Evolutionary conservation across 78 protist species (phyloP).

Genomic region (Chrysochromulina tobinii): DNA sequence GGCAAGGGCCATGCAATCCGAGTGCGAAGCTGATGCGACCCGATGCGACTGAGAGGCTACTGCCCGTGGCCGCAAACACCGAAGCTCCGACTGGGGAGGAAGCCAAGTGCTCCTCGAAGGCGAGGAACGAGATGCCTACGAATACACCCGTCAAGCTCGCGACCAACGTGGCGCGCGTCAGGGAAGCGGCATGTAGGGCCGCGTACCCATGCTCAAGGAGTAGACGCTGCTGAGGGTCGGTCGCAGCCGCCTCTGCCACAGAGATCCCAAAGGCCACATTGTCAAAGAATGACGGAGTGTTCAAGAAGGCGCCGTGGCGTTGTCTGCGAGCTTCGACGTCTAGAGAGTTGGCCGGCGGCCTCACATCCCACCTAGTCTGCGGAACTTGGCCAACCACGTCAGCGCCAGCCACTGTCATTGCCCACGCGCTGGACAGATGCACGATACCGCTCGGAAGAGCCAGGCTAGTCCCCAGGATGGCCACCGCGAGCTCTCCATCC

Average conservation of each 20-base stretch:
- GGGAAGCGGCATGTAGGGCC: background rate
- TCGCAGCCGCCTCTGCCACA: background rate
- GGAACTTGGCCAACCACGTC: no score
- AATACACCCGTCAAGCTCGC: conserved; percentile 6
- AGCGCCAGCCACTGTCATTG: no score
- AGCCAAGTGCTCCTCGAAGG: background rate
- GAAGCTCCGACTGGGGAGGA: no score
- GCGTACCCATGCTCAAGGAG: background rate
- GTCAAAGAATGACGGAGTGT: background rate
- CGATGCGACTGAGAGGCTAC: background rate
- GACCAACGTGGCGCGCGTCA: background rate
- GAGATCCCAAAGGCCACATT: background rate
- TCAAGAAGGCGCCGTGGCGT: background rate
- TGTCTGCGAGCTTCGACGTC: background rate
- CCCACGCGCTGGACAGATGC: no score
- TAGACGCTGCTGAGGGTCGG: conserved; percentile 35
- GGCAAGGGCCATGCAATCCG: conserved; percentile 78
- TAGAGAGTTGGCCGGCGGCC: no score
- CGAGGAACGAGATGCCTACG: background rate
- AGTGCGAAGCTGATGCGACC: conserved; percentile 68
- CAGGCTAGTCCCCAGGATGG: no score
- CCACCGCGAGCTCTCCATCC: no score
- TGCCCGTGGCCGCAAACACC: background rate
- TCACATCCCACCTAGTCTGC: no score
- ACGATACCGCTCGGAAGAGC: no score